phyloP scores from a whole-genome alignment of 1,284 basidiomycete species.

The Rhodotorula sp. region DNA sequence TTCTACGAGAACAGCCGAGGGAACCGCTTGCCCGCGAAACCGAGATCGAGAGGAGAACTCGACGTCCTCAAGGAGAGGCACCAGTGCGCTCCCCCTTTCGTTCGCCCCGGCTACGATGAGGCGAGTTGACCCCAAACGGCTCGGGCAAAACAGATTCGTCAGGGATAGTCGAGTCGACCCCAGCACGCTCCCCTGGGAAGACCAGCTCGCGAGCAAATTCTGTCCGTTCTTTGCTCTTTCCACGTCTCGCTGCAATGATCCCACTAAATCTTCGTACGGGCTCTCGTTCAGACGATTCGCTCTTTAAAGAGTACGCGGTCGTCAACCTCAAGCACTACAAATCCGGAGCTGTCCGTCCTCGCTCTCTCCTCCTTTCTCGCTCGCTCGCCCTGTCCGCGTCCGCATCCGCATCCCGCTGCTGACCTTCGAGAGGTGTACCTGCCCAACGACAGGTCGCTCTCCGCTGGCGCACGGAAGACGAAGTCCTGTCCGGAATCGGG shows the following conservation, averaged over 20 bases:
- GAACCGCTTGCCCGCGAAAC: constrained; percentile 9
- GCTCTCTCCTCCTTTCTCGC: background rate
- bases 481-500: constrained; percentile 78
- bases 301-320: constrained; percentile 70
- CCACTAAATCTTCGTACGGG: too few species aligned
- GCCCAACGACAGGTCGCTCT: constrained; percentile 67
- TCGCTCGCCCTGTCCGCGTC: background rate
- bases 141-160: constrained; percentile 64
- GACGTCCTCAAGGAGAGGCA: constrained; percentile 55
- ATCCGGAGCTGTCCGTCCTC: constrained; percentile 67
- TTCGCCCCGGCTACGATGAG: background rate
- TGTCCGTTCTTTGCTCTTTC: constrained; percentile 65
- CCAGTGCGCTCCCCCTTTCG: constrained; percentile 43
- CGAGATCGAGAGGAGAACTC: constrained; percentile 49
- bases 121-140: background rate
- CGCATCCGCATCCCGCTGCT: too few species aligned
- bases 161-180: constrained; percentile 61
- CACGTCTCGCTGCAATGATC: background rate
- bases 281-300: constrained; percentile 12
- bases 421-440: too few species aligned
- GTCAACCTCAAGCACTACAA: constrained; percentile 94
- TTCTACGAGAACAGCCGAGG: constrained; percentile 6
- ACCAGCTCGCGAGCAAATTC: constrained; percentile 76
- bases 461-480: constrained; percentile 84
- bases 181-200: constrained; percentile 37